Evolutionary conservation across 176 grass and related monocot genomes (phyloP).

Genomic region (Eleusine coracana): DNA sequence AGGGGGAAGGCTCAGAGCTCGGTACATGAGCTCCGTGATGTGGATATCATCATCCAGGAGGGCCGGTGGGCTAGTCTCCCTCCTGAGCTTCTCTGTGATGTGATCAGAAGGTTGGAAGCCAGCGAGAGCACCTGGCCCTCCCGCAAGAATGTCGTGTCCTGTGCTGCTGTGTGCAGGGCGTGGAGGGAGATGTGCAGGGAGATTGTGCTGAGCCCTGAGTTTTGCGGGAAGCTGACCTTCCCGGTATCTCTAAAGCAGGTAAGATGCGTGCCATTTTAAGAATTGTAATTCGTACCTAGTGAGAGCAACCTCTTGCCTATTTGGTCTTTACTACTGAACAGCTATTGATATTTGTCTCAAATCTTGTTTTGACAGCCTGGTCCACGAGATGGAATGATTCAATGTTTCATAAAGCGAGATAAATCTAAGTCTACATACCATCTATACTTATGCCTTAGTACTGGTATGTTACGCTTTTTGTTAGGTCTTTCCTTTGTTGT

Average conservation of each 20-base stretch:
- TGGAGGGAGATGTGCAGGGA: slow-evolving; percentile 98
- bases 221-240: slow-evolving; percentile 91
- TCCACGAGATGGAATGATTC: slow-evolving; percentile 86
- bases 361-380: slow-evolving; percentile 68
- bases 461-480: slow-evolving; percentile 51
- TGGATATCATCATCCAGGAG: slow-evolving; percentile 63
- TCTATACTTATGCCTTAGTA: slow-evolving; percentile 91
- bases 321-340: neutral
- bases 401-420: slow-evolving; percentile 95
- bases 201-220: slow-evolving; percentile 82
- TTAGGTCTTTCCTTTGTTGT: neutral
- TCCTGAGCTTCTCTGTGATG: slow-evolving; percentile 83
- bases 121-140: slow-evolving; percentile 90
- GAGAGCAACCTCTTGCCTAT: slow-evolving; percentile 19
- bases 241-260: slow-evolving; percentile 97
- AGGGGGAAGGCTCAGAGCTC: slow-evolving; percentile 66
- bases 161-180: slow-evolving; percentile 80
- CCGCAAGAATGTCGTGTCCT: slow-evolving; percentile 79
- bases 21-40: slow-evolving; percentile 68
- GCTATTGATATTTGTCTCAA: neutral
- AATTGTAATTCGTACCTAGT: slow-evolving; percentile 1
- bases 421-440: slow-evolving; percentile 95
- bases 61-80: slow-evolving; percentile 83
- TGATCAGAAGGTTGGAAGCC: slow-evolving; percentile 80
- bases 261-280: neutral